These are phyloP conservation scores for Schizonepeta tenuifolia DNA, from an alignment of 257 asterid species.

Conservation along the genomic window DNA sequence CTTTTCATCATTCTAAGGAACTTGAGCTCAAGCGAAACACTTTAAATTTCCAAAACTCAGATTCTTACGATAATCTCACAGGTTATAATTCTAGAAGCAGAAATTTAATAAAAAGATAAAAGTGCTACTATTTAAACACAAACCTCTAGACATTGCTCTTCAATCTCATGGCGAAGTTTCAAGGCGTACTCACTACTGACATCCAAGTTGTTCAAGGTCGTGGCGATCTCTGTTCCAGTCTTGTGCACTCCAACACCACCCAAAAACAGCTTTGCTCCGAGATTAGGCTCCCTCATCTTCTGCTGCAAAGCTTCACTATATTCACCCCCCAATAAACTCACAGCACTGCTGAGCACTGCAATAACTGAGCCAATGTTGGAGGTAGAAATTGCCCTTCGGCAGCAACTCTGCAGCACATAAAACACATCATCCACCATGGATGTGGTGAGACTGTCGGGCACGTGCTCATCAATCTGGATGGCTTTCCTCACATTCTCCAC, in stretches of 20 bases:
- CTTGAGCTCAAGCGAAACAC: slow-evolving; percentile 1
- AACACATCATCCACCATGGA: slow-evolving; percentile 98
- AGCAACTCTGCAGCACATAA: slow-evolving; percentile 95
- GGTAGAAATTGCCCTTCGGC: slow-evolving; percentile 87
- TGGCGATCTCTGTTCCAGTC: slow-evolving; percentile 89
- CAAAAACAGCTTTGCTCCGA: slow-evolving; percentile 81
- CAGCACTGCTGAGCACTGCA: slow-evolving; percentile 82
- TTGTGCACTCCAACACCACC: slow-evolving; percentile 92
- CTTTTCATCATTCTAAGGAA: slow-evolving; percentile 19
- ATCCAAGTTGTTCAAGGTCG: slow-evolving; percentile 90
- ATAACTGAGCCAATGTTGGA: slow-evolving; percentile 85
- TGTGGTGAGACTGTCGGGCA: slow-evolving; percentile 86
- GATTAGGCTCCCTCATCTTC: slow-evolving; percentile 85
- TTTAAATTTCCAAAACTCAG: not conserved
- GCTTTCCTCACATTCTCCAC: slow-evolving; percentile 98
- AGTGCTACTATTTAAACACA: not conserved
- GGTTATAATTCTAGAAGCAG: slow-evolving; percentile 19
- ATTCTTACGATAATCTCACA: not conserved
- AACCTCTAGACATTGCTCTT: slow-evolving; percentile 91
- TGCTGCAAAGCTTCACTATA: slow-evolving; percentile 91
- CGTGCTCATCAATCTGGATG: slow-evolving; percentile 86
- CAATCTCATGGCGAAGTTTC: slow-evolving; percentile 88
- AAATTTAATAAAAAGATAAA: not conserved
- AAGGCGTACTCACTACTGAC: slow-evolving; percentile 87
- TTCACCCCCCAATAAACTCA: slow-evolving; percentile 87